Base-by-base conservation (phyloP, 768 basidiomycete genomes). In the Tulasnella sp. region DNA sequence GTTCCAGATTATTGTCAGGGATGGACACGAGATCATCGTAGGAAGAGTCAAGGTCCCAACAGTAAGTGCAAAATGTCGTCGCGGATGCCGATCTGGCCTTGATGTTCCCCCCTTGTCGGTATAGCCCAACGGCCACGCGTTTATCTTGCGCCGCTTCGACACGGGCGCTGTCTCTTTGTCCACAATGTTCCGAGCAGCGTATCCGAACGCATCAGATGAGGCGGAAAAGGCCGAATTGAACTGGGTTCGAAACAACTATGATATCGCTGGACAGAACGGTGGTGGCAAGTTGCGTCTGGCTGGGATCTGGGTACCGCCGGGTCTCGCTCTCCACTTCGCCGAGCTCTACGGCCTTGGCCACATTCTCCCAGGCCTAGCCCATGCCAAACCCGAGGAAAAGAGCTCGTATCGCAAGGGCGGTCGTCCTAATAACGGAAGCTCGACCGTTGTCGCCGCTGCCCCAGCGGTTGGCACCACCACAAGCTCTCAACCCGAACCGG, bases 141-240 rank as follows among this genome's bases (percentile, higher is more conserved):
- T 97, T 79, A 92, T 98, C 78, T 89, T 98, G 40, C 88, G 95
- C 62, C 88, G 95, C 70, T 95, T 91, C 76, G 95, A 98, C 81
- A 96, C 95, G 3, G 89, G 91, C 73, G 94, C 94, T 22, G 86
- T 98, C 80, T 91, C 90, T 75, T 86, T 95, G 11, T 96, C 95
- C 11, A 96, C 95, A 72, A 96, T 98, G 94, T 96, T 92, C 82
- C 91, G 94, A 73, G 94, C 94, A 8, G 94, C 94, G 0, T 98
- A 94, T 80, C 95, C 95, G 11, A 86, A 84, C 42, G 91, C 94
- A 3, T 82, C 83, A 52, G 92, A 94, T 1, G 82, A 84, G 64
- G 88, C 90, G 19, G 95, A 98, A 80, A 89, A 86, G 79, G 81
- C 81, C 14, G 95, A 97, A 79, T 83, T 90, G 47, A 84, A 86